Conservation (phyloP, 2,329 filamentous ascomycete species). For the Sporothrix schenckii region DNA sequence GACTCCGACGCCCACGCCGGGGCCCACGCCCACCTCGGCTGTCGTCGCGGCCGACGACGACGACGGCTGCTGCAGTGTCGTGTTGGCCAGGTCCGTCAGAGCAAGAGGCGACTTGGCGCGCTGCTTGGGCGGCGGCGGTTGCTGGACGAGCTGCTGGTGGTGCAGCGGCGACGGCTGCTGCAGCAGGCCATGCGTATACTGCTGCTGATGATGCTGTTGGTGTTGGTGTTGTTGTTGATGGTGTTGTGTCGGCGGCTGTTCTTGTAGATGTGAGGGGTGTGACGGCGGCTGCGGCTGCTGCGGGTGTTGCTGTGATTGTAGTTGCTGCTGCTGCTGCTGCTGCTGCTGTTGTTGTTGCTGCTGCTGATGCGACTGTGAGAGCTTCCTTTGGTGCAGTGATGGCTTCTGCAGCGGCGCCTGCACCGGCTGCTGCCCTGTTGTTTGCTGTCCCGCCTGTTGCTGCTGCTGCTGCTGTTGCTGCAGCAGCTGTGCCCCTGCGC, state of each 20-base stretch:
- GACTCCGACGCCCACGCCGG: slow-evolving; percentile 38
- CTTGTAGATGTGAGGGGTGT: neutral
- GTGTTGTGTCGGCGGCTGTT: slow-evolving; percentile 15
- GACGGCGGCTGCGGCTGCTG: neutral
- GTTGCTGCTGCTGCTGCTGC: neutral
- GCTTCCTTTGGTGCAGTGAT: slow-evolving; percentile 4
- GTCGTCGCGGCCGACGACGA: slow-evolving; percentile 46
- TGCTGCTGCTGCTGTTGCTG: slow-evolving; percentile 1
- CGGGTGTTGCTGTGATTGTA: neutral
- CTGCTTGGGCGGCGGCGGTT: slow-evolving; percentile 37
- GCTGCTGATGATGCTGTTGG: neutral
- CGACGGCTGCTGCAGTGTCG: slow-evolving; percentile 48
- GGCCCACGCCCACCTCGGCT: slow-evolving; percentile 28
- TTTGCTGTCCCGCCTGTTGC: slow-evolving; percentile 4
- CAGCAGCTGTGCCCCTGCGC: slow-evolving; percentile 7
- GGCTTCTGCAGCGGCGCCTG: slow-evolving; percentile 10
- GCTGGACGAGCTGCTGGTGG: slow-evolving; percentile 47
- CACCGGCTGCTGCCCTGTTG: slow-evolving; percentile 17
- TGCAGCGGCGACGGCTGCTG: slow-evolving; percentile 37
- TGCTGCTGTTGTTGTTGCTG: slow-evolving; percentile 21
- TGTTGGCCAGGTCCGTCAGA: slow-evolving; percentile 48
- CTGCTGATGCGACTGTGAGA: slow-evolving; percentile 14
- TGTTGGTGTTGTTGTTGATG: slow-evolving; percentile 20
- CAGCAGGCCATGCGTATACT: slow-evolving; percentile 29
- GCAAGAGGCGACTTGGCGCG: slow-evolving; percentile 64